These are phyloP conservation scores for Kurtzmaniella fragi DNA, from an alignment of 805 yeast genomes.

Conservation along the genomic window DNA sequence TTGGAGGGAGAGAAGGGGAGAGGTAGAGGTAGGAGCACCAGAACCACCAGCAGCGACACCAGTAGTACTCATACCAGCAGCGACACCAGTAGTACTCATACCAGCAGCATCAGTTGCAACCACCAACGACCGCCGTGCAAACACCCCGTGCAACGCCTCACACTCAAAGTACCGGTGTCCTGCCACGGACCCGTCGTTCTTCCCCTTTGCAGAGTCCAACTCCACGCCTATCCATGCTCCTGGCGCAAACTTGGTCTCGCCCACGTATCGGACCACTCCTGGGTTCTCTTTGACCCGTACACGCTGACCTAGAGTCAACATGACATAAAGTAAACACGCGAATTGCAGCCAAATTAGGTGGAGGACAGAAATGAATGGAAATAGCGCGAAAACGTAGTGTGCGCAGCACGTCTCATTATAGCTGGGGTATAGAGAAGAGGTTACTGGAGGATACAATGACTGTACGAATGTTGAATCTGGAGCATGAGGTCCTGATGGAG, in stretches of 20 bases:
- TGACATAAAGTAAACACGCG: too few species aligned
- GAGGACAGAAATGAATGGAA: too few species aligned
- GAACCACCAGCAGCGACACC: background rate
- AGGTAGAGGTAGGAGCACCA: background rate
- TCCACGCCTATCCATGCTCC: constrained; percentile 55
- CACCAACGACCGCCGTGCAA: constrained; percentile 39
- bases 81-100: background rate
- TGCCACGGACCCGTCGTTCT: constrained; percentile 45
- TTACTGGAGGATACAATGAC: too few species aligned
- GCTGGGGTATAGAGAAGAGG: too few species aligned
- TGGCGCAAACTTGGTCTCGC: constrained; percentile 52
- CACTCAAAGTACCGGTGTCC: constrained; percentile 42
- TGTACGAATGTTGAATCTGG: too few species aligned
- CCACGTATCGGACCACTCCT: constrained; percentile 49
- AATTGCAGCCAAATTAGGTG: too few species aligned
- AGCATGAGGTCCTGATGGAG: too few species aligned
- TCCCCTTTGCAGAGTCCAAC: constrained; percentile 35
- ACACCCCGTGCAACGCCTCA: constrained; percentile 37
- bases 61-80: too few species aligned
- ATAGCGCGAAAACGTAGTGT: too few species aligned
- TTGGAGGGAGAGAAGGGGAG: constrained; percentile 14
- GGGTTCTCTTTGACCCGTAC: constrained; percentile 33
- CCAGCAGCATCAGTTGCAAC: constrained; percentile 4
- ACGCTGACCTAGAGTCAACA: constrained; percentile 15
- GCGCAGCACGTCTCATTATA: too few species aligned